Base-by-base conservation (phyloP, 2,329 filamentous ascomycete species). In the Lasiodiplodia hormozganensis region DNA sequence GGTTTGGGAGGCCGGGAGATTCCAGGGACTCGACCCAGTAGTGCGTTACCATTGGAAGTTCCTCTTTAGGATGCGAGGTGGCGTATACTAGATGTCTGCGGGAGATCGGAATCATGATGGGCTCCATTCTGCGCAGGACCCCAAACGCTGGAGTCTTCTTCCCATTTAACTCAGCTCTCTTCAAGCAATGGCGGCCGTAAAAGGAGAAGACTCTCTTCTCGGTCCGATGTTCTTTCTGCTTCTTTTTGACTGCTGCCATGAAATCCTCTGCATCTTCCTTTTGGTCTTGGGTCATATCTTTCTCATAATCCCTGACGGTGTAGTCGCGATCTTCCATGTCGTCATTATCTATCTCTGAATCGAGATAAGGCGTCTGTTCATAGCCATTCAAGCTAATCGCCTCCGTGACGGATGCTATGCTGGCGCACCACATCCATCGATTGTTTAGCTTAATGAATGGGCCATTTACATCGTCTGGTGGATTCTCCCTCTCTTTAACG, bases 321-420 rank as follows among this genome's bases (percentile, higher is more conserved):
- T 10, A 47, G n/a, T 47, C 43, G 18, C 43, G 43, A 21, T 47
- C 43, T 11, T 47, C 43, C 10, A 21, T 10, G 3, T 1, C 43
- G 3, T 14, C n/a, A 47, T n/a, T 10, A 3, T 2, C 43, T 3
- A 47, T 21, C n/a, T 47, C 7, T 21, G 43, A 11, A 21, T 6
- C 1, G 7, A 47, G 18, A 11, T 47, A 47, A 47, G n/a, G 1
- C 2, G 7, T 3, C 14, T 8, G 8, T 14, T 28, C 11, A 10
- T 60, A 60, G 5, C 60, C 60, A 47, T 65, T 65, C 28, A 65
- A 34, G 28, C 47, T 65, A 31, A 65, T 65, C 0, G 60, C 60
- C 28, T 65, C 60, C 10, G 60, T 65, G 4, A 65, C 47, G 11
- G 60, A 51, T 1, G 43, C 43, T 10, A 65, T 65, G 43, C 43